phyloP scores from a whole-genome alignment of 768 basidiomycete species.

The Russula sp. region DNA sequence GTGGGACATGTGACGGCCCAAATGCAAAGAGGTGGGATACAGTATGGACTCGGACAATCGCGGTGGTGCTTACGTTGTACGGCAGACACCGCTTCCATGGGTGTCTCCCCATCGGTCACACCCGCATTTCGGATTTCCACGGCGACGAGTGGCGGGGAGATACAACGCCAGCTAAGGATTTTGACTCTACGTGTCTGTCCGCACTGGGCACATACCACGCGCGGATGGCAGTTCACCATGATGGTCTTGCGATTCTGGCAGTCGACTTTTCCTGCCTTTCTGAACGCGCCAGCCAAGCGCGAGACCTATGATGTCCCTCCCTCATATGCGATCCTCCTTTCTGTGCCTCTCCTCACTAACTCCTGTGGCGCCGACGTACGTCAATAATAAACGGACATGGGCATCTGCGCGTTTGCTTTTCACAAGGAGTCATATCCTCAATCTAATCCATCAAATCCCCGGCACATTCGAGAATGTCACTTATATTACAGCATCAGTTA shows the following conservation, averaged over 20 bases:
- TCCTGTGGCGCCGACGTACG: neutral
- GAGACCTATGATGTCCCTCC: slow-evolving; percentile 94
- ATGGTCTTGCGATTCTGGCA: slow-evolving; percentile 88
- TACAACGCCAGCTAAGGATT: neutral
- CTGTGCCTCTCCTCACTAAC: neutral
- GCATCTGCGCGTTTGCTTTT: slow-evolving; percentile 96
- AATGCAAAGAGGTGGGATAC: no score
- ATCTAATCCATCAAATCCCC: slow-evolving; percentile 69
- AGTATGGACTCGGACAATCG: no score
- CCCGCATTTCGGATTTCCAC: no score
- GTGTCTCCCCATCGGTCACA: no score
- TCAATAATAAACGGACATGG: slow-evolving; percentile 82
- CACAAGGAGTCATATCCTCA: slow-evolving; percentile 81
- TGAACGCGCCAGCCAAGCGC: slow-evolving; percentile 81
- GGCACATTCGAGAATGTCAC: slow-evolving; percentile 43
- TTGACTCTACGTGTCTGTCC: slow-evolving; percentile 43
- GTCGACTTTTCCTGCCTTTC: slow-evolving; percentile 84
- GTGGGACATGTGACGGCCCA: no score
- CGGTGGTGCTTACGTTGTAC: no score
- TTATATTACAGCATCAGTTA: no score
- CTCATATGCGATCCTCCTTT: slow-evolving; percentile 40
- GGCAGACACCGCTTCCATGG: no score
- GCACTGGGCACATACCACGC: slow-evolving; percentile 84
- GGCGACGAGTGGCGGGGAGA: no score
- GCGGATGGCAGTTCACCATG: slow-evolving; percentile 83